Base-by-base conservation (phyloP, 208 protist species). In the Trypanosoma platydactyli region DNA sequence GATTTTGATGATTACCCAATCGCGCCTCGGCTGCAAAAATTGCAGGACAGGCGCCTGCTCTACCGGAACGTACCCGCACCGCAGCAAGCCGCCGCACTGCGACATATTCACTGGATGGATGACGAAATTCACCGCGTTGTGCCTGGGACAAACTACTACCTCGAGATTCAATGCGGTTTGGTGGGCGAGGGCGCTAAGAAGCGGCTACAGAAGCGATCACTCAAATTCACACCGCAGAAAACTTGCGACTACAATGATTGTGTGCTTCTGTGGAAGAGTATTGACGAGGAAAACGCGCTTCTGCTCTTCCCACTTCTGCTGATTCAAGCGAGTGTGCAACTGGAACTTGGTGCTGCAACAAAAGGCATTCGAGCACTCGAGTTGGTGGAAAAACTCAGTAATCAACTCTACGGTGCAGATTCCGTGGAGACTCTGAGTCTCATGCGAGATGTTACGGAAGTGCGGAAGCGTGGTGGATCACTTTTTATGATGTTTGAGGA, bases 401-500 rank as follows among this genome's bases (percentile, higher is more conserved):
- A 46, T 1, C 68, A 66, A 25, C 42, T 73, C n/a, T 73, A 73
- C 59, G 68, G 59, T n/a, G 38, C 41, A 30, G 59, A 67, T 16
- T 73, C 68, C 18, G 18, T 67, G 51, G 68, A 73, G 59, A 49
- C 30, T 18, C 40, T 53, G 25, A 66, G 68, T 51, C 38, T 73
- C 22, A 67, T 73, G 68, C 68, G 53, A 7, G 52, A 41, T 15
- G 68, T 73, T 59, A 48, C 52, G 51, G 68, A 73, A 52, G 57
- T 60, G 0, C 57, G 68, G 15, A 66, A 62, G 38, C 68, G 59
- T 2, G 68, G 68, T 20, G 68, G 68, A 1, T 30, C 68, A 9
- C 60, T 73, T 20, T 73, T 73, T 42, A 67, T 73, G 68, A 73
- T 73, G 68, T 73, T 73, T 73, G 68, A 73, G 25, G 68, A 76